Evolutionary conservation across 1,284 basidiomycete species (phyloP), one percentile per base, ranked within the genome.

Genomic region (Lentinus polychrous): DNA sequence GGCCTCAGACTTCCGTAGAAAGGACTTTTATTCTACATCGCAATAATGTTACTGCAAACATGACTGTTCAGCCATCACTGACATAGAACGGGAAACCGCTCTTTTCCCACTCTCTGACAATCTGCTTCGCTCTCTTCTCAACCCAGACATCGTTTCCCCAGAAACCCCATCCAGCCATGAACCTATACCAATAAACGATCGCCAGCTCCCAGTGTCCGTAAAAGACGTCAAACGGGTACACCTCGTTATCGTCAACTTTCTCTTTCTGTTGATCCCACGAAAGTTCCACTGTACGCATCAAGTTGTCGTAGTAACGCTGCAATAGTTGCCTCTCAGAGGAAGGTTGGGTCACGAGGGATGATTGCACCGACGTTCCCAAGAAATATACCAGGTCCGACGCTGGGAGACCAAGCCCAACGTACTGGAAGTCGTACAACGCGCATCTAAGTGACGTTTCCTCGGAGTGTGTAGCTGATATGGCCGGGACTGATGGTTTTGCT

Each of bases 131-230:
- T 31, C 54, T 39, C 12, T 46, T 35, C 34, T 43, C 38, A 2
- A 49, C 50, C 55, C 55, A 57, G 4, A 31, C 10, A 41, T 55
- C 55, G 33, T 57, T 57, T 6, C 55, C 55, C 55, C 55, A 57
- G 50, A 55, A 57, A 5, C 55, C 55, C 55, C 54, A 57, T 3
- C 55, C 55, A 3, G 54, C 55, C 55, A 57, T 57, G 40, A 57
- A 57, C 11, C 55, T 32, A 33, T 49, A 55, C 55, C 55, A 57
- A 39, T 57, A 53, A 22, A 57, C 53, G 27, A 57, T 49, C 2
- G 53, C 45, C 8, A 57, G 48, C 17, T 57, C 53, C 55, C 55
- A 57, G 31, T 57, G 53, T 12, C 18, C 33, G 46, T 39, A 49
- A 24, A 57, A 49, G 4, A 34, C 43, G 1, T 54, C 51, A 23